Conservation (phyloP, 148 eudicot genomes). For the Bassia scoparia region DNA sequence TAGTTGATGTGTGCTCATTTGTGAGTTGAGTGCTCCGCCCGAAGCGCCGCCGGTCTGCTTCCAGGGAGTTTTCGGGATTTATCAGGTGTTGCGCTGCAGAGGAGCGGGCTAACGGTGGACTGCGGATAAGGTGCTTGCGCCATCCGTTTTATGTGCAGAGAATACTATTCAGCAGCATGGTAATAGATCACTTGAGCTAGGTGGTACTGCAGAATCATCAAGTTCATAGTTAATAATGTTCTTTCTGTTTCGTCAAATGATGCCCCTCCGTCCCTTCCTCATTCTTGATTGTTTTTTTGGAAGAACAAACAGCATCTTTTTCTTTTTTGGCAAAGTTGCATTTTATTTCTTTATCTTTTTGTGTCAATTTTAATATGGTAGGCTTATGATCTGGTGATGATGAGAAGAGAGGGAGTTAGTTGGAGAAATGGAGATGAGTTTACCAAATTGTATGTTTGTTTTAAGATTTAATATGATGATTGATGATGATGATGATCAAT, state of each 20-base stretch:
- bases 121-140: slow-evolving; percentile 38
- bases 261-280: slow-evolving; percentile 58
- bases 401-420: neutral
- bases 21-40: slow-evolving; percentile 69
- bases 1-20: slow-evolving; percentile 77
- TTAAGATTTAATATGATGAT: slow-evolving; percentile 14
- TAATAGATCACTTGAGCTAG: slow-evolving; percentile 3
- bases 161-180: slow-evolving; percentile 13
- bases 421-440: neutral
- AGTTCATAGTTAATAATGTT: no score
- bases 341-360: slow-evolving; percentile 1
- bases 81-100: slow-evolving; percentile 67
- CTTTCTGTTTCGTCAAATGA: slow-evolving; percentile 41
- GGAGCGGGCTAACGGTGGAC: slow-evolving; percentile 74
- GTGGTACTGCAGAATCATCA: slow-evolving; percentile 22
- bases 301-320: neutral
- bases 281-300: slow-evolving; percentile 18
- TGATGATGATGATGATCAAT: neutral
- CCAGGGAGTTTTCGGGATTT: slow-evolving; percentile 63
- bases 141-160: slow-evolving; percentile 60
- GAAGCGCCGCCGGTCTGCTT: slow-evolving; percentile 63
- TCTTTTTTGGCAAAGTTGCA: slow-evolving; percentile 1
- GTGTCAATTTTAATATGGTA: slow-evolving; percentile 20
- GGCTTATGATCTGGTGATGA: neutral
- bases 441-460: slow-evolving; percentile 15